A percentile compares a stretch with the other conserved stretches of the same genome.
Conservation (phyloP, 2,329 filamentous ascomycete genomes). For the Fusarium musae region DNA sequence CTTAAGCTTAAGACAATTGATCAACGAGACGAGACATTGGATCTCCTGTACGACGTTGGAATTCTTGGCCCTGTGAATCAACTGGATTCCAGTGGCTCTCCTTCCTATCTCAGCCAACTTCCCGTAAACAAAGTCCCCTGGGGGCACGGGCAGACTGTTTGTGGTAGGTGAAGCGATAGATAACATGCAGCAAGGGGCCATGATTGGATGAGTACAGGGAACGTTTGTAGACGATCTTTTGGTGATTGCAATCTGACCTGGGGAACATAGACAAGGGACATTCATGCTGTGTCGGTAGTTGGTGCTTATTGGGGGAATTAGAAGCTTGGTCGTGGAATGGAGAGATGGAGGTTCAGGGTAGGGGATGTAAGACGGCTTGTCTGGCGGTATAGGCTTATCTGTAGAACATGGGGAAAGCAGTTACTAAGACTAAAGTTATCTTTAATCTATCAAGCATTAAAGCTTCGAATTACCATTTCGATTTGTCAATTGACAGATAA, state of each 20-base stretch:
- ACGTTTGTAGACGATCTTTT: slow-evolving; percentile 28
- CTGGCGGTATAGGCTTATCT: neutral
- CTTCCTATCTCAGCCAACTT: slow-evolving; percentile 33
- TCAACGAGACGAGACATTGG: neutral
- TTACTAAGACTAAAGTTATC: neutral
- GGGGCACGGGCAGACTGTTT: slow-evolving; percentile 11
- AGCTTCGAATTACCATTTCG: neutral
- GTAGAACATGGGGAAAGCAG: neutral
- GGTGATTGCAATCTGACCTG: neutral
- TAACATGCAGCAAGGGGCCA: slow-evolving; percentile 1
- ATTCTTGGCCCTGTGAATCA: neutral
- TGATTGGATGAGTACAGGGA: slow-evolving; percentile 26
- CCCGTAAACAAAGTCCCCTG: slow-evolving; percentile 16
- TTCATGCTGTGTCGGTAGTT: neutral
- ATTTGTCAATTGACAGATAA: neutral
- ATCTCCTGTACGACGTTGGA: neutral
- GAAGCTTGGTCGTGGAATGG: neutral
- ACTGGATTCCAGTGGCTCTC: slow-evolving; percentile 12
- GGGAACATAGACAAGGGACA: neutral
- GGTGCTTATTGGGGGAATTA: slow-evolving; percentile 6
- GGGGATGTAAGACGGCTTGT: neutral
- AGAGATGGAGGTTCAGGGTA: slow-evolving; percentile 17
- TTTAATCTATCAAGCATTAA: neutral
- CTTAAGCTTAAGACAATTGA: neutral
- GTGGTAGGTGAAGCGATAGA: slow-evolving; percentile 33